Evolutionary conservation across 176 grass and related monocot genomes (phyloP).

Genomic region (Poa pratensis): DNA sequence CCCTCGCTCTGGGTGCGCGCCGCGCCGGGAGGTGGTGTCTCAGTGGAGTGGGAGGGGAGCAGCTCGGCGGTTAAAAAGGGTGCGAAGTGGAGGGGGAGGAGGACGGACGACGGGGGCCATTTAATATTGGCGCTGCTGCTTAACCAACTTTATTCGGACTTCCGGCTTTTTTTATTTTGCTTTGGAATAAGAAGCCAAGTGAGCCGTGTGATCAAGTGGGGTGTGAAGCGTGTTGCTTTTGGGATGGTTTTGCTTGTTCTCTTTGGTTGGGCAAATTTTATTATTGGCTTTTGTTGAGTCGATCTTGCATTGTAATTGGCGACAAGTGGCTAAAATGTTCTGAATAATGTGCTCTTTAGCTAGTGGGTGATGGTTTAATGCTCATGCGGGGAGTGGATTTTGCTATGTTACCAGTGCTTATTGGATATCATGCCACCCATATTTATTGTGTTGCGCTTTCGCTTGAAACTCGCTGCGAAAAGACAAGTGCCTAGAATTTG

Average conservation of each 20-base stretch:
- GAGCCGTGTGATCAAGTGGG: constrained; percentile 45
- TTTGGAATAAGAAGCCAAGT: constrained; percentile 40
- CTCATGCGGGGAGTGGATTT: neutral
- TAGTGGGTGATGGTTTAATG: constrained; percentile 3
- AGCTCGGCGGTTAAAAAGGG: constrained; percentile 52
- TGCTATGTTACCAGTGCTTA: constrained; percentile 15
- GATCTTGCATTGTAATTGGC: neutral
- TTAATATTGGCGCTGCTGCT: constrained; percentile 53
- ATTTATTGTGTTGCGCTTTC: neutral
- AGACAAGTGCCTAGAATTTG: neutral
- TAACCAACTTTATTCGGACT: constrained; percentile 57
- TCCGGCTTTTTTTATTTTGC: constrained; percentile 7
- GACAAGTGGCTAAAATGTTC: neutral
- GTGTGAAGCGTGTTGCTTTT: constrained; percentile 18
- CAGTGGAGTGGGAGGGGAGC: constrained; percentile 38
- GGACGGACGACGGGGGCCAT: constrained; percentile 1
- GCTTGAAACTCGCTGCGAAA: neutral
- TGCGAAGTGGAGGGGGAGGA: constrained; percentile 46
- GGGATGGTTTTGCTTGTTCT: neutral
- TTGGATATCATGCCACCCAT: neutral
- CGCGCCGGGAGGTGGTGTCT: neutral
- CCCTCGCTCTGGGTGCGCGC: constrained; percentile 17
- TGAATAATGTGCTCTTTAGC: neutral
- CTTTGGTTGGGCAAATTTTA: constrained; percentile 4
- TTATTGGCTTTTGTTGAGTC: neutral